phyloP scores from a whole-genome alignment of 2,329 filamentous ascomycete genomes.

The Colletotrichum karsti region DNA sequence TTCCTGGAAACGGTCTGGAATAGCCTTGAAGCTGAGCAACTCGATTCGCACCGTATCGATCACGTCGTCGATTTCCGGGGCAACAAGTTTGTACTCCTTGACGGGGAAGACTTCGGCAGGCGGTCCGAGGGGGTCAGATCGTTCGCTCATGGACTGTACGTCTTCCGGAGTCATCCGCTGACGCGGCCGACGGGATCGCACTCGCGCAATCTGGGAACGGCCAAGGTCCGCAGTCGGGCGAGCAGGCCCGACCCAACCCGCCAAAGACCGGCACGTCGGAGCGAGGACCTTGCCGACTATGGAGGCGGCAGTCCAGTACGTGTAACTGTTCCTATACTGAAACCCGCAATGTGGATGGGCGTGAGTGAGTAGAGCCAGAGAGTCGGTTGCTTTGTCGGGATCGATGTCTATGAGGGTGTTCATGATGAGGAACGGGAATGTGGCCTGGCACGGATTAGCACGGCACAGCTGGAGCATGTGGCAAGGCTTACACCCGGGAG shows the following conservation, averaged over 20 bases:
- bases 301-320: constrained; percentile 78
- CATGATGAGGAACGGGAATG: constrained; percentile 80
- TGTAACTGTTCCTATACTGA: constrained; percentile 77
- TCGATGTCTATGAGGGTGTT: constrained; percentile 81
- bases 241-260: constrained; percentile 79
- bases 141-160: constrained; percentile 70
- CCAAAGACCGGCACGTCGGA: constrained; percentile 74
- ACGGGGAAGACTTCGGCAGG: constrained; percentile 69
- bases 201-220: constrained; percentile 74
- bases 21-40: constrained; percentile 66
- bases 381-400: constrained; percentile 70
- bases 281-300: constrained; percentile 81
- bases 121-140: constrained; percentile 76
- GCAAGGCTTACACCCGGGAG: constrained; percentile 71
- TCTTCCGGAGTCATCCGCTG: constrained; percentile 66
- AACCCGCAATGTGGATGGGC: constrained; percentile 76
- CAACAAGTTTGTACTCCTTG: constrained; percentile 71
- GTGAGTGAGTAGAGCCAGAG: constrained; percentile 73
- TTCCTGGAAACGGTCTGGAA: constrained; percentile 36
- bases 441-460: constrained; percentile 47
- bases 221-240: constrained; percentile 73
- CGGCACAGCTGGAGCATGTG: background rate
- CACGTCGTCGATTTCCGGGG: constrained; percentile 63
- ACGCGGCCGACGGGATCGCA: constrained; percentile 67
- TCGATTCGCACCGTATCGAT: constrained; percentile 76